Evolutionary conservation across 805 yeast genomes (phyloP).

Genomic region (Zygotorulaspora chibaensis): DNA sequence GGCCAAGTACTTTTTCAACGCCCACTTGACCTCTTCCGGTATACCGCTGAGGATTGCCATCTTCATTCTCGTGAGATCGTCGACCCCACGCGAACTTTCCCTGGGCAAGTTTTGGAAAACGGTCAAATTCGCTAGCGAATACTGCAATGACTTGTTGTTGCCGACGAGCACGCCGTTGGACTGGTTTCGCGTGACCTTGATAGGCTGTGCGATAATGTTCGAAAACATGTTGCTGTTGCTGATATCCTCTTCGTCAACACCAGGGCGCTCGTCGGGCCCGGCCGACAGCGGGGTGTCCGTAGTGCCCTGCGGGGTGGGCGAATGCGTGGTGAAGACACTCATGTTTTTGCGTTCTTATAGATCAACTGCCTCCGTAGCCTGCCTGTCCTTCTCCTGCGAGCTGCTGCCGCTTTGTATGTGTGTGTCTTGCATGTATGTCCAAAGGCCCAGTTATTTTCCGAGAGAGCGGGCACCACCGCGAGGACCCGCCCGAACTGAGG

Average conservation of each 20-base stretch:
- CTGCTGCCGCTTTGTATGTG: too few relatives aligned
- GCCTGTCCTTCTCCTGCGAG: background rate
- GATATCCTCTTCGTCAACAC: slow-evolving; percentile 9
- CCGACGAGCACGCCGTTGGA: slow-evolving; percentile 24
- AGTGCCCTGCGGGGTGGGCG: slow-evolving; percentile 15
- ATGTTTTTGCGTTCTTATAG: background rate
- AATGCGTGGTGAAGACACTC: slow-evolving; percentile 10
- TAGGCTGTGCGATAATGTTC: slow-evolving; percentile 27
- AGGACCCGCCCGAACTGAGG: too few relatives aligned
- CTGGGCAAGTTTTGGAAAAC: slow-evolving; percentile 33
- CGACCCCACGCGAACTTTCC: slow-evolving; percentile 50
- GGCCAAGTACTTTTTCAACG: slow-evolving; percentile 44
- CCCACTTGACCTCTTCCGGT: slow-evolving; percentile 66
- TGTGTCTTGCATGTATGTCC: too few relatives aligned
- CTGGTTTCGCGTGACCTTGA: slow-evolving; percentile 29
- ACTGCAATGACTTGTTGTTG: slow-evolving; percentile 24
- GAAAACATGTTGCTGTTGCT: slow-evolving; percentile 20
- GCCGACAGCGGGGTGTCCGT: slow-evolving; percentile 7
- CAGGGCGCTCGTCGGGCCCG: slow-evolving; percentile 5
- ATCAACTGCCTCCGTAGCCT: background rate
- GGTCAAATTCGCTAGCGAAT: slow-evolving; percentile 29
- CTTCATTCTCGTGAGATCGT: slow-evolving; percentile 58
- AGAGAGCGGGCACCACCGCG: too few relatives aligned
- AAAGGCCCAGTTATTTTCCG: too few relatives aligned
- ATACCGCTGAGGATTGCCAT: slow-evolving; percentile 67